Evolutionary conservation across 208 protist species (phyloP).

Genomic region (Acanthamoeba triangularis): DNA sequence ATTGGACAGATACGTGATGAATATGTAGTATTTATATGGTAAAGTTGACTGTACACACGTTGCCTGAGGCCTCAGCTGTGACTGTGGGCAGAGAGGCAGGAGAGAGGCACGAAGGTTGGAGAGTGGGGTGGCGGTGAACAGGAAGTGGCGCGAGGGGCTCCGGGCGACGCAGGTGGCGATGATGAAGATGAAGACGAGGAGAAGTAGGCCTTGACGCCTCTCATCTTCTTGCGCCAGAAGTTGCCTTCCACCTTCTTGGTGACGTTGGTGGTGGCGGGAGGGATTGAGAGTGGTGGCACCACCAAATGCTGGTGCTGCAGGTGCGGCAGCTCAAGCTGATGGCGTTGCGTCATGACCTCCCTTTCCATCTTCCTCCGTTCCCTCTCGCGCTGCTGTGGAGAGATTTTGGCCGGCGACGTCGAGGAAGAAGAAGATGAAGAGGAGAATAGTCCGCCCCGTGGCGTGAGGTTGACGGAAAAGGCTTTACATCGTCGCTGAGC

Average conservation of each 20-base stretch:
- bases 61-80: too few relatives aligned
- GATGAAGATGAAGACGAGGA: background rate
- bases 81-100: too few relatives aligned
- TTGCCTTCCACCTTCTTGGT: background rate
- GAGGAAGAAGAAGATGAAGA: background rate
- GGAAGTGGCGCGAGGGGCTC: background rate
- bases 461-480: conserved; percentile 13
- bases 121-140: too few relatives aligned
- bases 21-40: too few relatives aligned
- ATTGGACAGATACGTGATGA: too few relatives aligned
- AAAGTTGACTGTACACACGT: too few relatives aligned
- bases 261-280: background rate
- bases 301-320: background rate
- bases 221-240: conserved; percentile 31
- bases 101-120: too few relatives aligned
- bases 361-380: conserved; percentile 3
- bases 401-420: background rate
- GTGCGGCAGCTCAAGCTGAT: too few relatives aligned
- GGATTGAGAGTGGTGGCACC: background rate
- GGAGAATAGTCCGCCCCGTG: background rate
- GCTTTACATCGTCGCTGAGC: background rate
- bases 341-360: background rate
- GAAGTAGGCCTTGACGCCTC: conserved; percentile 49
- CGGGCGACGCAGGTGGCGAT: background rate
- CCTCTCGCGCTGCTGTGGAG: background rate